These are phyloP conservation scores for Ceraceosorus guamensis DNA, from an alignment of 1,284 basidiomycete genomes.

Conservation along the genomic window DNA sequence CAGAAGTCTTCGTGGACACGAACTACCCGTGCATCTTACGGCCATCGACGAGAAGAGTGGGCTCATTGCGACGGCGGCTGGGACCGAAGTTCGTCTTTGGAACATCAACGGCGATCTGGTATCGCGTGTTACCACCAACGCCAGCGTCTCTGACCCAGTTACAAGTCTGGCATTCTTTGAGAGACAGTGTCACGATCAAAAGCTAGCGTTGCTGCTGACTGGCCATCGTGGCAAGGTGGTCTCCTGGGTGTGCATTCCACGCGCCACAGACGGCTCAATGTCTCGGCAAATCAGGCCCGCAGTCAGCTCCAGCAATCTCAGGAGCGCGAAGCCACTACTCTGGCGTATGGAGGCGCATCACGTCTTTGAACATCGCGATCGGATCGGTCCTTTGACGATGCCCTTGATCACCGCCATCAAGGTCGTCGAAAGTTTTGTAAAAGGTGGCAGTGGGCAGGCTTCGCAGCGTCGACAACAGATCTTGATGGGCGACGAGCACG, in stretches of 20 bases:
- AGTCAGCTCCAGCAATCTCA: no score
- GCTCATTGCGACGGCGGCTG: slow-evolving; percentile 71
- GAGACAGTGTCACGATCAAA: slow-evolving; percentile 54
- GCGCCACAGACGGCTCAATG: no score
- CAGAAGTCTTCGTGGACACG: slow-evolving; percentile 41
- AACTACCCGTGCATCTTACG: slow-evolving; percentile 59
- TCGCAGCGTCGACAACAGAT: no score
- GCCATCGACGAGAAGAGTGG: slow-evolving; percentile 79
- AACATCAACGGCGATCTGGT: slow-evolving; percentile 64
- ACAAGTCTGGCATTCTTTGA: slow-evolving; percentile 71
- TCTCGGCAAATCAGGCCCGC: no score
- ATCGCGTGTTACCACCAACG: slow-evolving; percentile 58
- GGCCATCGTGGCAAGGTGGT: slow-evolving; percentile 39
- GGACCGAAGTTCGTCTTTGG: slow-evolving; percentile 62
- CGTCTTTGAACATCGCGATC: slow-evolving; percentile 26
- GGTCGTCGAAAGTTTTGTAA: slow-evolving; percentile 10
- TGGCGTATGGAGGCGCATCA: slow-evolving; percentile 23
- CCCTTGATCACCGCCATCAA: slow-evolving; percentile 19
- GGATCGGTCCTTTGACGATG: slow-evolving; percentile 5
- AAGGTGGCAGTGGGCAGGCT: no score
- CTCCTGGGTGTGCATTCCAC: slow-evolving; percentile 21
- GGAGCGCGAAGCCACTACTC: not conserved
- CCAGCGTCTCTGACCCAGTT: slow-evolving; percentile 50
- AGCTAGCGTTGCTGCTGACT: slow-evolving; percentile 36
- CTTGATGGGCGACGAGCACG: slow-evolving; percentile 33